Base-by-base conservation (phyloP, 2,329 filamentous ascomycete genomes). In the Exophiala oligosperma region DNA sequence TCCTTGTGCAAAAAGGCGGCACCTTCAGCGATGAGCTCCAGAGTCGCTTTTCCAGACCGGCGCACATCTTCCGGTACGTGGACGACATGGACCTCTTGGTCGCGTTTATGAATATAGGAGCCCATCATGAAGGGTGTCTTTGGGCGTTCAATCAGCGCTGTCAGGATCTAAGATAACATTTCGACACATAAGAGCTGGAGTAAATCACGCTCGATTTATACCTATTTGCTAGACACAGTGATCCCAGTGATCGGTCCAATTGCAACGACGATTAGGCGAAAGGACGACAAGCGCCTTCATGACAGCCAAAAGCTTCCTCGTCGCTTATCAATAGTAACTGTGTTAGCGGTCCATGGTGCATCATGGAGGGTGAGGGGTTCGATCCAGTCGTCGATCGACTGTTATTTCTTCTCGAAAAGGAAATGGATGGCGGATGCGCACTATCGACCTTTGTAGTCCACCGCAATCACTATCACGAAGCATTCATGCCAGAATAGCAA, bases 1-100 rank as follows among this genome's bases (percentile, higher is more conserved):
- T 74, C 73, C 35, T 66, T 64, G 61, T 75, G 71, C 4, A 75
- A 61, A 49, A 64, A 65, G 9, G 63, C 53, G 8, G 38, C 60
- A 24, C 56, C 64, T 51, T 67, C 64, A 21, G 58, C 64, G 29
- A 68, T 62, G n/a, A 67, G 57, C 35, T 63, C 63, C 3, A 60
- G 54, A 11, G 56, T 62, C 11, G 59, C 47, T 6, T 48, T 56
- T 28, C 53, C 58, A 14, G 60, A 56, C 48, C 52, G 23, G 11
- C 65, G 52, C 2, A 58, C 52, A 28, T 56, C 51, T 40, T 66
- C 65, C 1, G 65, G 61, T 29, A 66, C 59, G 29, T 60, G 48
- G 47, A 65, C 56, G 26, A 56, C 62, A 32, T 65, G 64, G 17
- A 67, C 52, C 26, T 48, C 52, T 53, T 67, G 62, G 53, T 67